phyloP scores from a whole-genome alignment of 176 grass and related monocot species.

The Otatea glauca region DNA sequence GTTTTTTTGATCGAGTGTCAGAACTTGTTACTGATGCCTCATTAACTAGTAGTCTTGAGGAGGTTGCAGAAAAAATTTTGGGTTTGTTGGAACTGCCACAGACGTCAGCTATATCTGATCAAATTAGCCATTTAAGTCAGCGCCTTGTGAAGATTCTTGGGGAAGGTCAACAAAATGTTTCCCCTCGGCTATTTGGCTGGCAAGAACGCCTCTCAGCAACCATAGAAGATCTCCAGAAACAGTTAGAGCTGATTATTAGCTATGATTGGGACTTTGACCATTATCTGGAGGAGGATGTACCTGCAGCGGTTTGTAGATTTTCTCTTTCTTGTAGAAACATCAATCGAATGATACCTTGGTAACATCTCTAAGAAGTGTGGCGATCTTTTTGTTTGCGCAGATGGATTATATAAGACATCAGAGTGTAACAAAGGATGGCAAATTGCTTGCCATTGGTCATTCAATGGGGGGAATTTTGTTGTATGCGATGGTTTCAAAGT shows the following conservation, averaged over 20 bases:
- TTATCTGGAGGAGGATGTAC: conserved; percentile 95
- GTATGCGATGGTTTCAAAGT: conserved; percentile 87
- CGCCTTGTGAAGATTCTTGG: conserved; percentile 77
- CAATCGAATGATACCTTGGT: conserved; percentile 17
- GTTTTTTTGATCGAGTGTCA: conserved; percentile 75
- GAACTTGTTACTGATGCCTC: conserved; percentile 75
- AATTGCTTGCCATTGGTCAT: conserved; percentile 90
- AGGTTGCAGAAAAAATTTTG: conserved; percentile 69
- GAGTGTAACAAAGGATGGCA: conserved; percentile 68
- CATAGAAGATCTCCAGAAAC: conserved; percentile 90
- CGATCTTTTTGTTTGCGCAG: conserved; percentile 46
- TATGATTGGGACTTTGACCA: conserved; percentile 98
- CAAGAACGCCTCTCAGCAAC: conserved; percentile 77
- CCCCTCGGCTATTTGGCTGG: conserved; percentile 84
- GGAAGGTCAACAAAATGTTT: conserved; percentile 79
- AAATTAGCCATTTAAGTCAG: conserved; percentile 84
- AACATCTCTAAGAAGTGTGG: conserved; percentile 21
- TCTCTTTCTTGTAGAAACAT: conserved; percentile 35
- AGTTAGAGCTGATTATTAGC: conserved; percentile 78
- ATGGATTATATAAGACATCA: conserved; percentile 92
- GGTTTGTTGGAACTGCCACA: conserved; percentile 72
- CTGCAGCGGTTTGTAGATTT: conserved; percentile 76
- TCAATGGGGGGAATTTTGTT: conserved; percentile 94
- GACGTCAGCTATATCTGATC: conserved; percentile 73
- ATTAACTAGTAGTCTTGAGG: conserved; percentile 61